Evolutionary conservation across 306 rosid genomes (phyloP).

Genomic region (Dalbergia cultrata): DNA sequence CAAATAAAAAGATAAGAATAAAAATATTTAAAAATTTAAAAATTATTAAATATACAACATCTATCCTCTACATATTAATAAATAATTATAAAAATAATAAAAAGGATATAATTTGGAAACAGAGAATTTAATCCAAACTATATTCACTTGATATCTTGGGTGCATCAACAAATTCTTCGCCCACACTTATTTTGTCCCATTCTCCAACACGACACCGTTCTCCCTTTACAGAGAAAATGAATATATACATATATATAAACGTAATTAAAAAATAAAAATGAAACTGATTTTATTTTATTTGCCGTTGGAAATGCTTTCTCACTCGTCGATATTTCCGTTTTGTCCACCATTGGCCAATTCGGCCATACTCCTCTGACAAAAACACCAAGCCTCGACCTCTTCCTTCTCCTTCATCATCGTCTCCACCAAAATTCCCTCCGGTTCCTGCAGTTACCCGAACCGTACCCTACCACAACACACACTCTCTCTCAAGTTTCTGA

Average conservation of each 20-base stretch:
- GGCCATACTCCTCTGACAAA: constrained; percentile 44
- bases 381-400: constrained; percentile 15
- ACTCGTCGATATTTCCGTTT: constrained; percentile 56
- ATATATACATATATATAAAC: too few relatives aligned
- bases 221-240: too few relatives aligned
- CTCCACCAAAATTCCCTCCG: constrained; percentile 32
- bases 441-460: constrained; percentile 43
- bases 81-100: too few relatives aligned
- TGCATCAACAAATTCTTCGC: too few relatives aligned
- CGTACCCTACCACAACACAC: not conserved
- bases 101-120: too few relatives aligned
- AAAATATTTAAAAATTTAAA: too few relatives aligned
- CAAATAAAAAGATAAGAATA: too few relatives aligned
- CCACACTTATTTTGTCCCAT: constrained; percentile 15
- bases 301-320: constrained; percentile 45
- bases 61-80: too few relatives aligned
- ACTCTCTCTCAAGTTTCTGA: not conserved
- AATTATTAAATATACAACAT: too few relatives aligned
- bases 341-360: constrained; percentile 45
- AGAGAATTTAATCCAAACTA: too few relatives aligned
- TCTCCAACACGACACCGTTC: constrained; percentile 54
- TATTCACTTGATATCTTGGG: too few relatives aligned
- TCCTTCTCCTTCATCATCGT: constrained; percentile 6
- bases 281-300: constrained; percentile 31
- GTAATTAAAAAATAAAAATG: too few relatives aligned